A percentile compares a stretch with the other conserved stretches of the same genome.
These are phyloP conservation scores for Orbilia brochopaga DNA, from an alignment of 2,329 filamentous ascomycete species.

Conservation along the genomic window DNA sequence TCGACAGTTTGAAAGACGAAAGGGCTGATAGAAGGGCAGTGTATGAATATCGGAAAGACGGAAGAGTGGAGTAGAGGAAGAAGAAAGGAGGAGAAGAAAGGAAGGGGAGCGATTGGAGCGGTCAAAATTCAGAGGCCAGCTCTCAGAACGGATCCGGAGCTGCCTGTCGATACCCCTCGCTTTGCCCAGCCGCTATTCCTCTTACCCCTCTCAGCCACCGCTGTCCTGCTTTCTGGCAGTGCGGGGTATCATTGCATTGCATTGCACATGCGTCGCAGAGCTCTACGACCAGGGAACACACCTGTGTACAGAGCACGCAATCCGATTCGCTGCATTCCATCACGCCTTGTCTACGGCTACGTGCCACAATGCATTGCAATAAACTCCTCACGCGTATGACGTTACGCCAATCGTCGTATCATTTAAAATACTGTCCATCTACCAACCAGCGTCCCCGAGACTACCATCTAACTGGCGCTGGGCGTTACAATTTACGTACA, in stretches of 20 bases:
- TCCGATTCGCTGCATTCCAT: background rate
- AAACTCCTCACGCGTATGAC: too few species aligned
- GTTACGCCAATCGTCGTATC: too few species aligned
- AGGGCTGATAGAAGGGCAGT: background rate
- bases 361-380: background rate
- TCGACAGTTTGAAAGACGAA: conserved; percentile 31
- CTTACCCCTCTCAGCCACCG: conserved; percentile 19
- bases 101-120: background rate
- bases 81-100: background rate
- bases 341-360: background rate
- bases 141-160: background rate
- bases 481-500: background rate
- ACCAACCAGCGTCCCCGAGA: too few species aligned
- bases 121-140: background rate
- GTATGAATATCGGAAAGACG: background rate
- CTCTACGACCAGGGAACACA: conserved; percentile 8
- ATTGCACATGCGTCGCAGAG: conserved; percentile 11
- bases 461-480: too few species aligned
- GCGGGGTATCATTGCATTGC: conserved; percentile 27
- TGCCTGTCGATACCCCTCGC: background rate
- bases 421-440: too few species aligned
- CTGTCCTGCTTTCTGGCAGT: conserved; percentile 1
- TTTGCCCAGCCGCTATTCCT: conserved; percentile 1
- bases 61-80: background rate
- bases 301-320: background rate